Percentiles rank a stretch among this genome's conserved stretches.
Conservation (phyloP, 805 yeast species). For the Yarrowia hollandica region DNA sequence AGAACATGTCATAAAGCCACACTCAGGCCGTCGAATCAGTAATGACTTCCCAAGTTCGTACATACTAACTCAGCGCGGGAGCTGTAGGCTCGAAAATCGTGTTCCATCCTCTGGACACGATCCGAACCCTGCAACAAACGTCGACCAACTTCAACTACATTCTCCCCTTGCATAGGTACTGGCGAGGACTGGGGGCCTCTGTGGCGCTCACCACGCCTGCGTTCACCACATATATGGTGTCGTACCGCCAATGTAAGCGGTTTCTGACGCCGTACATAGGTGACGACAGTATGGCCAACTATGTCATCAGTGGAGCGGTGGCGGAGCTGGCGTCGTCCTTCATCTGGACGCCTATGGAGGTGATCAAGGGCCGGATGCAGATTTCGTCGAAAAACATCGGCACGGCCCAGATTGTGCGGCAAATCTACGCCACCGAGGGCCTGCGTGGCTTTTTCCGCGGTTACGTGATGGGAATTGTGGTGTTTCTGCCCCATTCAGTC, state of each 20-base stretch:
- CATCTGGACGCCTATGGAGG: slow-evolving; percentile 50
- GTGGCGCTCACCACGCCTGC: slow-evolving; percentile 47
- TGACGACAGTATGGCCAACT: slow-evolving; percentile 40
- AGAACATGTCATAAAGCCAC: too few species aligned
- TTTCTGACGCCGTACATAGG: slow-evolving; percentile 44
- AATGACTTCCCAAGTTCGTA: too few species aligned
- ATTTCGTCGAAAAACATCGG: slow-evolving; percentile 34
- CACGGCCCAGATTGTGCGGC: slow-evolving; percentile 33
- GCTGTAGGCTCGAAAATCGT: slow-evolving; percentile 29
- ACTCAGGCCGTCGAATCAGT: too few species aligned
- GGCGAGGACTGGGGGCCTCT: slow-evolving; percentile 46
- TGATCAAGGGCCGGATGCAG: slow-evolving; percentile 49
- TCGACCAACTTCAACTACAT: slow-evolving; percentile 42
- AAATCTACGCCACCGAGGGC: slow-evolving; percentile 32
- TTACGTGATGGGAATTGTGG: slow-evolving; percentile 34
- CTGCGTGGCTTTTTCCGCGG: slow-evolving; percentile 33
- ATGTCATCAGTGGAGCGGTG: slow-evolving; percentile 43
- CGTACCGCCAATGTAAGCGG: slow-evolving; percentile 45
- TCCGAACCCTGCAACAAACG: slow-evolving; percentile 47
- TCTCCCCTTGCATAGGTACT: slow-evolving; percentile 44
- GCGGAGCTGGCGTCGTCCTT: slow-evolving; percentile 45
- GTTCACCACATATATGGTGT: slow-evolving; percentile 45
- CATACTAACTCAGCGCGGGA: slow-evolving; percentile 31
- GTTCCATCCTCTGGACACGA: slow-evolving; percentile 41
- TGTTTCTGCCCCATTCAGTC: slow-evolving; percentile 34